phyloP scores from a whole-genome alignment of 768 basidiomycete genomes.

The Tremella mesenterica region DNA sequence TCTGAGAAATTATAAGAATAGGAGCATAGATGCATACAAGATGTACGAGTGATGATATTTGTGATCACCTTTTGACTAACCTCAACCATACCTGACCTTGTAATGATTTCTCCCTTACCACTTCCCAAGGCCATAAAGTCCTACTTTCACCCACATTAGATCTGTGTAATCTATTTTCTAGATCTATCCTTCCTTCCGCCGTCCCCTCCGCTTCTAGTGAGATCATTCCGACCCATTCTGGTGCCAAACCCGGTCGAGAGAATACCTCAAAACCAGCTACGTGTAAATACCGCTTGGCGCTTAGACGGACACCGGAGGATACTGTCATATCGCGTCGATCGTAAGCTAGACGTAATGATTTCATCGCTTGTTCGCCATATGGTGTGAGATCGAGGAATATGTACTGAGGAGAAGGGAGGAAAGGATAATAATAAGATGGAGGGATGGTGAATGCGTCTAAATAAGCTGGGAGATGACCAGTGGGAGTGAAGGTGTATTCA shows the following conservation, averaged over 20 bases:
- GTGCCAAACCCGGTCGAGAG: slow-evolving; percentile 7
- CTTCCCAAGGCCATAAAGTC: slow-evolving; percentile 40
- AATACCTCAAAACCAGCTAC: slow-evolving; percentile 40
- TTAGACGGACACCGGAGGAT: slow-evolving; percentile 35
- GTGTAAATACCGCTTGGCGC: slow-evolving; percentile 44
- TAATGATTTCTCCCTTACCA: slow-evolving; percentile 42
- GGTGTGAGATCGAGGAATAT: slow-evolving; percentile 40
- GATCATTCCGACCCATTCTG: slow-evolving; percentile 42
- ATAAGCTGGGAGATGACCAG: slow-evolving; percentile 38
- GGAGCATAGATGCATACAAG: no score
- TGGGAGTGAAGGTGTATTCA: slow-evolving; percentile 26
- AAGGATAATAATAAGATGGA: slow-evolving; percentile 41
- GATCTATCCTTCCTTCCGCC: slow-evolving; percentile 37
- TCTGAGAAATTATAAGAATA: no score
- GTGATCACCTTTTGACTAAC: slow-evolving; percentile 1
- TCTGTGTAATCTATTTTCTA: slow-evolving; percentile 36
- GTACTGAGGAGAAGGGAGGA: slow-evolving; percentile 39
- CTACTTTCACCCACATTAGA: slow-evolving; percentile 15
- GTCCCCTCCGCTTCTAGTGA: slow-evolving; percentile 45
- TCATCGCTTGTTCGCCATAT: slow-evolving; percentile 24
- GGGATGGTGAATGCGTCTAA: slow-evolving; percentile 40
- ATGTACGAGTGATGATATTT: background rate
- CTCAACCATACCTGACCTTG: slow-evolving; percentile 42
- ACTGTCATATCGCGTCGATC: slow-evolving; percentile 41
- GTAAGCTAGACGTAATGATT: slow-evolving; percentile 36